Percentiles rank a stretch among this genome's conserved stretches.
These are phyloP conservation scores for Amylostereum chailletii DNA, from an alignment of 1,284 basidiomycete species.

Conservation along the genomic window DNA sequence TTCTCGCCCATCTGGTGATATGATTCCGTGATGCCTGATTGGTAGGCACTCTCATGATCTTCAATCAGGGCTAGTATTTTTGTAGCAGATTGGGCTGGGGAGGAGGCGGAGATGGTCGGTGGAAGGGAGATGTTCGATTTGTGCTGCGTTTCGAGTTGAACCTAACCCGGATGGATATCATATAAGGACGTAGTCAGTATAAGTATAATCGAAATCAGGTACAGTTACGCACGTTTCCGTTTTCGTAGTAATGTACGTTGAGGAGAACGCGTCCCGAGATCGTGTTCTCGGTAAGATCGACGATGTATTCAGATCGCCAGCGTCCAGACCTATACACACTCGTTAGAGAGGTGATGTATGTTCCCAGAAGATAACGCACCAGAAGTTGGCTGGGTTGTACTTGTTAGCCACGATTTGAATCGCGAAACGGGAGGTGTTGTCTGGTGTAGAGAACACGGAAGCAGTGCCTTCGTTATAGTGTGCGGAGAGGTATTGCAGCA, in stretches of 20 bases:
- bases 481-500: slow-evolving; percentile 63
- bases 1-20: slow-evolving; percentile 86
- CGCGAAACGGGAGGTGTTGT: slow-evolving; percentile 42
- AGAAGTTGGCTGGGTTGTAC: slow-evolving; percentile 88
- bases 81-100: slow-evolving; percentile 47
- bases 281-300: slow-evolving; percentile 48
- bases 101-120: slow-evolving; percentile 37
- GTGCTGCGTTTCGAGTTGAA: slow-evolving; percentile 80
- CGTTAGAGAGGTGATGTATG: neutral
- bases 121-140: slow-evolving; percentile 59
- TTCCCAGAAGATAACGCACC: slow-evolving; percentile 37
- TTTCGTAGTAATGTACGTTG: slow-evolving; percentile 94
- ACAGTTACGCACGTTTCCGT: slow-evolving; percentile 70
- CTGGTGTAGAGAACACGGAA: slow-evolving; percentile 54
- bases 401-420: slow-evolving; percentile 88
- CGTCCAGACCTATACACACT: slow-evolving; percentile 67
- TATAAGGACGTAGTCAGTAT: neutral
- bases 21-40: slow-evolving; percentile 67
- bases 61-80: slow-evolving; percentile 79
- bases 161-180: slow-evolving; percentile 36
- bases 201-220: neutral
- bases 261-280: slow-evolving; percentile 63
- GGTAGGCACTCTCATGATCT: slow-evolving; percentile 70
- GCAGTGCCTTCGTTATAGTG: slow-evolving; percentile 74
- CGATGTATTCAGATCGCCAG: slow-evolving; percentile 78